Conservation (phyloP, 2,329 filamentous ascomycete species). For the Paraphaeosphaeria sporulosa region DNA sequence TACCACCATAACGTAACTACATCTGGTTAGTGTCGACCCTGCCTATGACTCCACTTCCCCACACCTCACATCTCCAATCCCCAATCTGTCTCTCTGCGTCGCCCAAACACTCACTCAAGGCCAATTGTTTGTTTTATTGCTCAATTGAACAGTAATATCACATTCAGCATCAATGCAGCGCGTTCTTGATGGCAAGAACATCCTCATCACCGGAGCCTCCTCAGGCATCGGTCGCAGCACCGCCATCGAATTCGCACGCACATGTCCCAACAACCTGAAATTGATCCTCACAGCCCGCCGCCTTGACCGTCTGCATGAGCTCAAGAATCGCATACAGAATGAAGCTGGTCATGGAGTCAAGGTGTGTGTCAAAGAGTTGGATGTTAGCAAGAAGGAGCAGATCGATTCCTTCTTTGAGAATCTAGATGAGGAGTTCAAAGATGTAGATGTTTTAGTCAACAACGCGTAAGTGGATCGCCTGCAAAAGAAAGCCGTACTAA, state of each 20-base stretch:
- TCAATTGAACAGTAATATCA: not conserved
- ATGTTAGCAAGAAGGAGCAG: slow-evolving; percentile 79
- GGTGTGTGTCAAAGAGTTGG: slow-evolving; percentile 79
- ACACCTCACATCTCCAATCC: not conserved
- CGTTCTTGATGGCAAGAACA: slow-evolving; percentile 87
- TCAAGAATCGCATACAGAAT: slow-evolving; percentile 75
- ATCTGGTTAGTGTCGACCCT: not conserved
- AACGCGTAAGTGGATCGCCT: slow-evolving; percentile 76
- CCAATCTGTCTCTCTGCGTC: not conserved
- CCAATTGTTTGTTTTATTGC: not conserved
- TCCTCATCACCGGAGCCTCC: slow-evolving; percentile 89
- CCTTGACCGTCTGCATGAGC: slow-evolving; percentile 74
- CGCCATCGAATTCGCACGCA: slow-evolving; percentile 88
- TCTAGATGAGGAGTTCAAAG: slow-evolving; percentile 79
- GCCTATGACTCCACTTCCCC: not conserved
- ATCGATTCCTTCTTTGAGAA: slow-evolving; percentile 73
- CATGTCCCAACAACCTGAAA: slow-evolving; percentile 76
- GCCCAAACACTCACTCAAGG: not conserved
- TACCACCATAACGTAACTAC: not conserved
- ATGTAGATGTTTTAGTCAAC: slow-evolving; percentile 88
- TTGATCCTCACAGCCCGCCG: slow-evolving; percentile 86
- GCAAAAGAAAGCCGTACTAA: not conserved
- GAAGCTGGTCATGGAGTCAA: slow-evolving; percentile 72
- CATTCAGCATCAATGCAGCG: slow-evolving; percentile 68
- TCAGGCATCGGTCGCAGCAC: slow-evolving; percentile 85